These are phyloP conservation scores for Ophiostoma tasmaniense DNA, from an alignment of 2,329 filamentous ascomycete genomes.

Conservation along the genomic window DNA sequence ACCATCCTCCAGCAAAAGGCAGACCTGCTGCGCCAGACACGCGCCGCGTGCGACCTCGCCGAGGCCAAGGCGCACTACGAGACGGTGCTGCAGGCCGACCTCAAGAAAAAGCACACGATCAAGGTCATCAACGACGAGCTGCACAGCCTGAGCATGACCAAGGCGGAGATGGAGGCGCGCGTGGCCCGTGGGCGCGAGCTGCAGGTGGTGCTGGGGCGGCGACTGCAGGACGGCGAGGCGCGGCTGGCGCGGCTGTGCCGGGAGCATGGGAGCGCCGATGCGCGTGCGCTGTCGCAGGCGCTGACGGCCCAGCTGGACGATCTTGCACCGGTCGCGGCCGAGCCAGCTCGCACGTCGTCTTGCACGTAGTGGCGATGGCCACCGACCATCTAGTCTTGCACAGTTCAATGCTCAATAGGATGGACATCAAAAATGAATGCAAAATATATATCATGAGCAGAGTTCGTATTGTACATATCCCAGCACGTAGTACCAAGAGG, in stretches of 20 bases:
- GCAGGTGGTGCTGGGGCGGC: slow-evolving; percentile 12
- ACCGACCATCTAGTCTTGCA: not conserved
- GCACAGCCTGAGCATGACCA: slow-evolving; percentile 15
- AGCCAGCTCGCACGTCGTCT: too few relatives aligned
- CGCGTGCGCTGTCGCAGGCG: not conserved
- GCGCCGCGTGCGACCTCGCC: not conserved
- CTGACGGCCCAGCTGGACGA: slow-evolving; percentile 1
- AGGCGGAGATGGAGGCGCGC: slow-evolving; percentile 12
- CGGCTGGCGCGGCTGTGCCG: slow-evolving; percentile 14
- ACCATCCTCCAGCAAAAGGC: slow-evolving; percentile 8
- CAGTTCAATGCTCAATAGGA: not conserved
- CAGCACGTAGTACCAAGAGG: not conserved
- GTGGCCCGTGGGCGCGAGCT: slow-evolving; percentile 10
- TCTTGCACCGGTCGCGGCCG: too few relatives aligned
- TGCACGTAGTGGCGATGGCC: not conserved
- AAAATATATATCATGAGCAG: slow-evolving; percentile 20
- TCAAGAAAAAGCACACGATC: not conserved
- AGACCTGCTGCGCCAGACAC: not conserved
- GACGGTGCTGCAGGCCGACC: not conserved
- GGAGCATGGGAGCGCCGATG: slow-evolving; percentile 5
- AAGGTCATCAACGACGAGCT: slow-evolving; percentile 22
- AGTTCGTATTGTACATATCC: slow-evolving; percentile 18
- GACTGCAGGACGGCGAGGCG: slow-evolving; percentile 9
- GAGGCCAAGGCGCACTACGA: slow-evolving; percentile 10
- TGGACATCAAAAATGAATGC: not conserved